Evolutionary conservation across 768 basidiomycete species (phyloP), one percentile per base, ranked within the genome.

Genomic region (Pholiota microspora): DNA sequence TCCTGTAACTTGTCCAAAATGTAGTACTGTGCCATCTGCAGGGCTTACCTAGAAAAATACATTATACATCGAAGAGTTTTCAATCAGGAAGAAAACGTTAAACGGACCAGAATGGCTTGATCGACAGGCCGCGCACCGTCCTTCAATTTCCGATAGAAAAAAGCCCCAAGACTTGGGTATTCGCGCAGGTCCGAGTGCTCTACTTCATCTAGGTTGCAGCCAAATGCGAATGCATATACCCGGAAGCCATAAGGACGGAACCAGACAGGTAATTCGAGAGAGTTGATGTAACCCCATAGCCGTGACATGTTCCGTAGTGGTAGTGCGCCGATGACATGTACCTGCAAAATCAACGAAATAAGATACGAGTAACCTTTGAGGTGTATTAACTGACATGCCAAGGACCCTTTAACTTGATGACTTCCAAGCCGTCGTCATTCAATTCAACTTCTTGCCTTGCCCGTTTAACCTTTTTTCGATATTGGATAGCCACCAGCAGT

Each of bases 271-370:
- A 99, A 82, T 62, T 94, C 89, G 58, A 95, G 79, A 1, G 89
- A 90, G 74, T 98, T 99, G 57, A 98, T 64, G 70, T 94, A 95
- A 5, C 97, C 97, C 94, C 96, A 98, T 4, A 98, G 71, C 1
- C 95, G 88, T n/a, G 96, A 98, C 67, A 98, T 84, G 57, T 94
- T 94, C 36, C 95, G 85, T 5, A 98, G 81, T 0, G 97, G 97
- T 1, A 99, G 81, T 8, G 95, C 95, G 49, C 95, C 96, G 48
- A 98, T 78, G 45, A 98, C 94, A 71, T 96, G 91, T n/a, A 98
- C 93, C 94, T 92, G 57, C 29, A 25, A 50, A 25, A 36, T 50
- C 13, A 25, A 50, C 12, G 35, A 50, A 53, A 53, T 25, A 29
- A 40, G n/a, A 52, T 32, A 52, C 23, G 38, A 18, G 10, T 15